phyloP scores from a whole-genome alignment of 2,329 filamentous ascomycete genomes.

The Nemania sp. region DNA sequence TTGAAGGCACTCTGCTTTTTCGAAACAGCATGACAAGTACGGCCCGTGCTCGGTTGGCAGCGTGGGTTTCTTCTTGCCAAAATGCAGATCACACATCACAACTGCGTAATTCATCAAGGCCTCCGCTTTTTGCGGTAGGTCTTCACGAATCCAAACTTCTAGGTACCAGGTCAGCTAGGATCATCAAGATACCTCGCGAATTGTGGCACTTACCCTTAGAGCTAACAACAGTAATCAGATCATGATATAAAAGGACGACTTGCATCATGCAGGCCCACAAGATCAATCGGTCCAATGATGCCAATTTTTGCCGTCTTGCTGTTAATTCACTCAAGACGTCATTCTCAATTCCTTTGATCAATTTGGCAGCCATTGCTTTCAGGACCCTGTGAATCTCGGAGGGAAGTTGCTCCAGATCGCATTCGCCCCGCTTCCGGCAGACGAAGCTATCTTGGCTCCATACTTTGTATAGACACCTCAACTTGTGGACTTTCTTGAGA shows the following conservation, averaged over 20 bases:
- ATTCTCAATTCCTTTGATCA: slow-evolving; percentile 35
- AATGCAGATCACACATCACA: slow-evolving; percentile 38
- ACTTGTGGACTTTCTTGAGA: slow-evolving; percentile 48
- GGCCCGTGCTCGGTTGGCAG: slow-evolving; percentile 21
- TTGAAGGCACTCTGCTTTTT: slow-evolving; percentile 26
- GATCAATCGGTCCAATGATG: slow-evolving; percentile 40
- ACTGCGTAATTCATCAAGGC: slow-evolving; percentile 35
- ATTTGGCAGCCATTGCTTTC: slow-evolving; percentile 31
- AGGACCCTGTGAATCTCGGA: slow-evolving; percentile 37
- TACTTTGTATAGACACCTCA: slow-evolving; percentile 55
- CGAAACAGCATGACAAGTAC: slow-evolving; percentile 29
- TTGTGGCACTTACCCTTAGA: slow-evolving; percentile 26
- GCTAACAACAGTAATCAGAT: slow-evolving; percentile 40
- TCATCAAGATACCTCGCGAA: background rate
- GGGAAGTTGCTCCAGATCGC: slow-evolving; percentile 41
- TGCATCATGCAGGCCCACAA: slow-evolving; percentile 55
- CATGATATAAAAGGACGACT: slow-evolving; percentile 52
- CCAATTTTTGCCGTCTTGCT: slow-evolving; percentile 22
- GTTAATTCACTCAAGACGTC: slow-evolving; percentile 30
- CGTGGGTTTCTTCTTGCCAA: slow-evolving; percentile 35
- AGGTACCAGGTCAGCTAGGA: slow-evolving; percentile 24
- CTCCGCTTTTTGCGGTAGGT: slow-evolving; percentile 23
- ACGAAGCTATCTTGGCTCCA: slow-evolving; percentile 50
- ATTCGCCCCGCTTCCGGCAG: slow-evolving; percentile 34
- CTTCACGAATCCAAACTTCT: slow-evolving; percentile 16